phyloP scores from a whole-genome alignment of 2,329 filamentous ascomycete genomes.

The Fusarium bactridioides region DNA sequence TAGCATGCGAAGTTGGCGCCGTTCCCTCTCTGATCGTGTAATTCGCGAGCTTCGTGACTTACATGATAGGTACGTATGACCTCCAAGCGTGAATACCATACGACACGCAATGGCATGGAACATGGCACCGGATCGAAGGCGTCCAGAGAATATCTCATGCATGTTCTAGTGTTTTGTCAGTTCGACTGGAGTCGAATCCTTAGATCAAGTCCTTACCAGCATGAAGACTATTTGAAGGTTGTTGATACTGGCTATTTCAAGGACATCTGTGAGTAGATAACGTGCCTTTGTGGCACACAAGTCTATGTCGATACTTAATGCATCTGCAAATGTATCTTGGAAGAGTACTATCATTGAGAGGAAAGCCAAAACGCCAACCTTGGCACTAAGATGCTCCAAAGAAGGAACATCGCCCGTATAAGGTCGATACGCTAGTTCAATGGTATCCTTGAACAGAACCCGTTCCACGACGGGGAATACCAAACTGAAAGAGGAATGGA shows the following conservation, averaged over 20 bases:
- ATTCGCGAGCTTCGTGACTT: slow-evolving; percentile 11
- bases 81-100: slow-evolving; percentile 58
- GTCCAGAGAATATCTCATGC: slow-evolving; percentile 55
- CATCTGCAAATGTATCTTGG: slow-evolving; percentile 10
- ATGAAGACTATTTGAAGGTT: slow-evolving; percentile 56
- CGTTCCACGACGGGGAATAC: slow-evolving; percentile 59
- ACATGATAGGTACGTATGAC: slow-evolving; percentile 45
- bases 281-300: slow-evolving; percentile 51
- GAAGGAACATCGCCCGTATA: slow-evolving; percentile 3
- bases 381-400: slow-evolving; percentile 47
- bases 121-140: slow-evolving; percentile 55
- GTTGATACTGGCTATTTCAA: slow-evolving; percentile 54
- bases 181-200: fast-evolving
- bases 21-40: slow-evolving; percentile 38
- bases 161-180: slow-evolving; percentile 43
- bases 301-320: slow-evolving; percentile 50
- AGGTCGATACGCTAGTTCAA: slow-evolving; percentile 54
- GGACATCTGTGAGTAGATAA: slow-evolving; percentile 51
- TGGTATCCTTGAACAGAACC: slow-evolving; percentile 55
- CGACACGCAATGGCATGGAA: slow-evolving; percentile 56
- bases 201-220: slow-evolving; percentile 50
- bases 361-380: slow-evolving; percentile 60
- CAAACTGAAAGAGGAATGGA: slow-evolving; percentile 48
- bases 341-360: slow-evolving; percentile 47
- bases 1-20: slow-evolving; percentile 49